Base-by-base conservation (phyloP, 768 basidiomycete species). In the Phallus indusiatus region DNA sequence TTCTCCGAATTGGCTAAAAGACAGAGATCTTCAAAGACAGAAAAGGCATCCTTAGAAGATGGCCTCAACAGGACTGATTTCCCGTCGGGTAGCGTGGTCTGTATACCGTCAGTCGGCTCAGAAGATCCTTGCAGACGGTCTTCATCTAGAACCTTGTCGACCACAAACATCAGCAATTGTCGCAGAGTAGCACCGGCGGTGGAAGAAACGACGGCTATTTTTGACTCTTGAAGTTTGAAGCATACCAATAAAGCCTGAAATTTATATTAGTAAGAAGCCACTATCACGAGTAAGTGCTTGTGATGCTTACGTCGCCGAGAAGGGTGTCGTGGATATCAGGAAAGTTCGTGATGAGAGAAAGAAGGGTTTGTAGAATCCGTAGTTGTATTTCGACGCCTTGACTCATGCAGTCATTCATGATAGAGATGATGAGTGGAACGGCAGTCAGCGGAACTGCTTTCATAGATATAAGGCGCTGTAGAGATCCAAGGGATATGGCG, bases 301-400 rank as follows among this genome's bases (percentile, higher is more conserved):
- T 21, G 1, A 24, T 28, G 77, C 85, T 60, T 71, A 93, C 94
- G 69, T 93, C 86, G 20, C 85, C 92, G 3, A 97, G 75, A 11
- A 93, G 70, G 17, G 76, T 76, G 11, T 89, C 93, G 66, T 93
- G 89, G 8, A 95, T 83, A 8, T 80, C 81, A 0, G 83, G 81
- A 66, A 94, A 93, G 67, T 91, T 90, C 1, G 91, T 94, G 54
- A 98, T 84, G 10, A 99, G 81, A 0, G 89, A 90, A 10, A 96
- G 83, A 9, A 98, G 78, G 0, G 92, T 94, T 70, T 97, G 94
- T 0, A 98, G 77, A 24, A 97, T 90, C 54, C 90, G 87, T 42
- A 98, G 79, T 68, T 98, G 96, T 24, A 97, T 96, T 68, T 99
- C 96, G 33, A 98, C 94, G 6, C 94, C 96, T 69, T 95, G 93